phyloP scores from a whole-genome alignment of 1,284 basidiomycete genomes.

The Schizophyllum commune region DNA sequence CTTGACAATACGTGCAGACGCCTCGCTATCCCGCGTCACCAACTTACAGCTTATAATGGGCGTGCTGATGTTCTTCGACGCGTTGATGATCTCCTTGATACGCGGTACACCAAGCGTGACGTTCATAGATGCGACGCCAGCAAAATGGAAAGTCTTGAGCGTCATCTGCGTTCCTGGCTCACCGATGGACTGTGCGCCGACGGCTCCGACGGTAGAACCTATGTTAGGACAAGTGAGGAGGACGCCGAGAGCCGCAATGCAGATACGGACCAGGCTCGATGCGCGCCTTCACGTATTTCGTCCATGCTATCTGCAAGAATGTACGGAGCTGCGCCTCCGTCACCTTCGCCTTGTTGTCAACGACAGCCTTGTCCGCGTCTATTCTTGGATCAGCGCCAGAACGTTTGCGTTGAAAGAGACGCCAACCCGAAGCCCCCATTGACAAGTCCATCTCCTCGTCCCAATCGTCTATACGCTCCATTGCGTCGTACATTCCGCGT shows the following conservation, averaged over 20 bases:
- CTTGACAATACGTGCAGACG: conserved; percentile 95
- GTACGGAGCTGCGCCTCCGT: conserved; percentile 72
- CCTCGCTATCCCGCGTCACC: conserved; percentile 77
- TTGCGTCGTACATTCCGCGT: conserved; percentile 82
- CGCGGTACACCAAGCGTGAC: conserved; percentile 98
- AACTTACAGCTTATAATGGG: conserved; percentile 98
- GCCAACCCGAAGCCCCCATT: conserved; percentile 63
- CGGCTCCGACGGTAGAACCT: conserved; percentile 96
- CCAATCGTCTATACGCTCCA: conserved; percentile 72
- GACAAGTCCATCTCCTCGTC: conserved; percentile 74
- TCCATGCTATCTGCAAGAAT: conserved; percentile 87
- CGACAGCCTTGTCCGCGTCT: conserved; percentile 62
- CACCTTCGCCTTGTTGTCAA: conserved; percentile 89
- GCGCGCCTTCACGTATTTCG: conserved; percentile 88
- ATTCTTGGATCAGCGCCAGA: conserved; percentile 4
- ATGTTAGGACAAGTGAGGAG: conserved; percentile 6
- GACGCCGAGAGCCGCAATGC: no score
- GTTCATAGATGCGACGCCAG: conserved; percentile 99
- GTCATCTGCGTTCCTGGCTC: conserved; percentile 99
- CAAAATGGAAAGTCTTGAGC: conserved; percentile 99
- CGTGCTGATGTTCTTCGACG: conserved; percentile 93
- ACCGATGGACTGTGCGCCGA: conserved; percentile 98
- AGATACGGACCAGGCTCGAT: conserved; percentile 80
- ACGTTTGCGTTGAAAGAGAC: neutral
- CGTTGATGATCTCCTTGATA: conserved; percentile 99